phyloP scores from a whole-genome alignment of 106 monocot genomes.

The Apostasia ramifera region DNA sequence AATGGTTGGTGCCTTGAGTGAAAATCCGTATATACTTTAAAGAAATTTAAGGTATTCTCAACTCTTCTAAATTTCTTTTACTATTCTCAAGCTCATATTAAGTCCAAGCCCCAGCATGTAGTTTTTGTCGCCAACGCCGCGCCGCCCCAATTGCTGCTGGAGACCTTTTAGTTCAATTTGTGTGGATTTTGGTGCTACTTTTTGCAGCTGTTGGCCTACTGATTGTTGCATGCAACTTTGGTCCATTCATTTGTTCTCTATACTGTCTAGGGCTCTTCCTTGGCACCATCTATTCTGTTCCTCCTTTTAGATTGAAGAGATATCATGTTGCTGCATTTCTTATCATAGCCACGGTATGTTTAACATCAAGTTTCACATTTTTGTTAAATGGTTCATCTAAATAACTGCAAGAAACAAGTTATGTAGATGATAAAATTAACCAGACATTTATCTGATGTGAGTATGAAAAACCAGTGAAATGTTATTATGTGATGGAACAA shows the following conservation, averaged over 20 bases:
- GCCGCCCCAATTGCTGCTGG: conserved; percentile 79
- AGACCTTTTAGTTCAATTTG: conserved; percentile 86
- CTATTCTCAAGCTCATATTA: too few relatives aligned
- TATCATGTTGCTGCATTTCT: conserved; percentile 95
- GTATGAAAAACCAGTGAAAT: too few relatives aligned
- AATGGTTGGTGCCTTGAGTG: too few relatives aligned
- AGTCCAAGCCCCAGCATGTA: too few relatives aligned
- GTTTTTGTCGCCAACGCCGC: too few relatives aligned
- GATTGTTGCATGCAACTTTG: conserved; percentile 79
- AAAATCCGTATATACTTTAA: too few relatives aligned
- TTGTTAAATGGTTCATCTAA: not conserved
- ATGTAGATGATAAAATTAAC: not conserved
- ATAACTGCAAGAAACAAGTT: not conserved
- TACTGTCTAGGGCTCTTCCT: conserved; percentile 91
- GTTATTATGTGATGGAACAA: too few relatives aligned
- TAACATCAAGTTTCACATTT: not conserved
- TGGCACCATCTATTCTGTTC: conserved; percentile 98
- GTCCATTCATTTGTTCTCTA: conserved; percentile 84
- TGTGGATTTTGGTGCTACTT: conserved; percentile 82
- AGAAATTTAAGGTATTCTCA: too few relatives aligned
- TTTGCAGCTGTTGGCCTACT: conserved; percentile 72
- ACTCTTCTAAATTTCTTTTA: too few relatives aligned
- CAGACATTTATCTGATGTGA: too few relatives aligned
- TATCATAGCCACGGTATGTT: conserved; percentile 91
- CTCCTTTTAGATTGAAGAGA: conserved; percentile 95